phyloP scores from a whole-genome alignment of 148 eudicot species.

The Rhododendron kiyosumense region DNA sequence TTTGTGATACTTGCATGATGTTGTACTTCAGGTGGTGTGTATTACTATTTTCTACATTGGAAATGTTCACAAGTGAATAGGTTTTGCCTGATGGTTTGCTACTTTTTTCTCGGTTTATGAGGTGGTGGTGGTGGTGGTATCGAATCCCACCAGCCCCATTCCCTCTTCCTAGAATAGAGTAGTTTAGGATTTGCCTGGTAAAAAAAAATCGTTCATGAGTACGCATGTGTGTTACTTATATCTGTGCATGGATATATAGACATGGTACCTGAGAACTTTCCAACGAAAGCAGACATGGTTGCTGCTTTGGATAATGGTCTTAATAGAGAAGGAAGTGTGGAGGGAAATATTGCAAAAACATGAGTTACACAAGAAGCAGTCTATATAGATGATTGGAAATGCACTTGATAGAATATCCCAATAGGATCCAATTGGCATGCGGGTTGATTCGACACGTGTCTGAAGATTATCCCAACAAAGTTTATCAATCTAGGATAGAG shows the following conservation, averaged over 20 bases:
- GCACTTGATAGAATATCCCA: constrained; percentile 35
- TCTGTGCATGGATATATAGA: neutral
- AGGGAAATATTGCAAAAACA: neutral
- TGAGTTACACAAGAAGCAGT: neutral
- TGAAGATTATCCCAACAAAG: constrained; percentile 32
- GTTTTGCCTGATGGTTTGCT: neutral
- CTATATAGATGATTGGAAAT: constrained; percentile 25
- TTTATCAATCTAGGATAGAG: constrained; percentile 62
- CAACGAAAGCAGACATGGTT: constrained; percentile 92
- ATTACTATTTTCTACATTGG: neutral
- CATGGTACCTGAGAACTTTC: constrained; percentile 77
- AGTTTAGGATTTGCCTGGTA: neutral
- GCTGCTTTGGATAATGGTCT: neutral
- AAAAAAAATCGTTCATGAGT: neutral
- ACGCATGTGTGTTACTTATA: neutral
- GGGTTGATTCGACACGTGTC: constrained; percentile 46
- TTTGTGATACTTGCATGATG: neutral
- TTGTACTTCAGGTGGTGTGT: neutral
- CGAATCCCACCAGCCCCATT: neutral
- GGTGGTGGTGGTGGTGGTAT: neutral
- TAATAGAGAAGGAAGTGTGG: neutral
- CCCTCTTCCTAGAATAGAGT: neutral
- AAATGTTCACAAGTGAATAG: neutral
- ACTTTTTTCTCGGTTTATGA: neutral
- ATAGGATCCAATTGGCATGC: neutral